phyloP scores from a whole-genome alignment of 1,139 yeast genomes.

The Diutina siamensis region DNA sequence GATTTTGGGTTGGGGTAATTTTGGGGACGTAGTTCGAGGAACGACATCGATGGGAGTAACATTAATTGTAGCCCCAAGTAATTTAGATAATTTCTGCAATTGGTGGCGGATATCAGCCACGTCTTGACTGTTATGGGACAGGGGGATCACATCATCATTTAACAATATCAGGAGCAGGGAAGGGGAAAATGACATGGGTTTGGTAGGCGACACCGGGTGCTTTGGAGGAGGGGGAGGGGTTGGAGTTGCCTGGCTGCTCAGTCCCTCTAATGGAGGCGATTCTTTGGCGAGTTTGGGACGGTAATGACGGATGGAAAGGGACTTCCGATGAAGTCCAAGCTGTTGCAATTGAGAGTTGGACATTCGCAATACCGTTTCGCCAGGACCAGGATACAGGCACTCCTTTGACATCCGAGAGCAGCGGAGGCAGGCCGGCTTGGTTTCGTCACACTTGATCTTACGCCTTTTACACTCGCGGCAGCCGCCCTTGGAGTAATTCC shows the following conservation, averaged over 20 bases:
- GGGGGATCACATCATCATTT: neutral
- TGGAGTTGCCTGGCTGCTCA: neutral
- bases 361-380: slow-evolving; percentile 10
- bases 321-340: neutral
- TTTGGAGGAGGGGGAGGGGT: neutral
- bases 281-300: neutral
- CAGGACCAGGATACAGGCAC: slow-evolving; percentile 24
- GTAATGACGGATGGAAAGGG: neutral
- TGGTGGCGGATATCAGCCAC: neutral
- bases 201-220: neutral
- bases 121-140: neutral
- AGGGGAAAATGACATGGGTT: neutral
- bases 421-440: slow-evolving; percentile 43
- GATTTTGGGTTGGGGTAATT: neutral
- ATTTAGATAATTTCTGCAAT: neutral
- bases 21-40: neutral
- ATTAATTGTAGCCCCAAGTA: neutral
- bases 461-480: slow-evolving; percentile 32
- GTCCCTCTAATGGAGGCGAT: neutral
- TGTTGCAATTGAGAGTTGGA: slow-evolving; percentile 5
- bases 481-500: slow-evolving; percentile 24
- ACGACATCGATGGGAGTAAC: neutral
- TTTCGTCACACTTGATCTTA: slow-evolving; percentile 45
- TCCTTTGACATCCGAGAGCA: slow-evolving; percentile 23
- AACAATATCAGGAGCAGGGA: neutral